phyloP scores from a whole-genome alignment of 129 eudicot species.

The carrot (Daucus carota) region DH1_v3.0 NC_030387.2:31495501-31496000 shows the following conservation, averaged over 20 bases:
- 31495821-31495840: slow-evolving; percentile 55
- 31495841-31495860: slow-evolving; percentile 82
- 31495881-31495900: slow-evolving; percentile 78
- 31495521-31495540: background rate
- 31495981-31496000: background rate
- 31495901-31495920: slow-evolving; percentile 60
- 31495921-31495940: background rate
- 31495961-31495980: background rate
- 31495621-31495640: background rate
- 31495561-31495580: background rate
- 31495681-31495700: background rate
- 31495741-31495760: background rate
- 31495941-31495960: background rate
- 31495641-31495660: background rate
- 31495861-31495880: slow-evolving; percentile 72
- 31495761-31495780: background rate
- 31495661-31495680: background rate
- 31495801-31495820: slow-evolving; percentile 45
- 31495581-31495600: background rate
- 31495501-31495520: too few relatives aligned
- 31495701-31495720: background rate
- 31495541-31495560: background rate
- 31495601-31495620: background rate
- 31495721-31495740: background rate
- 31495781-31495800: background rate